These are phyloP conservation scores for Epichloe typhina DNA, from an alignment of 2,329 filamentous ascomycete species.

Conservation along the genomic window DNA sequence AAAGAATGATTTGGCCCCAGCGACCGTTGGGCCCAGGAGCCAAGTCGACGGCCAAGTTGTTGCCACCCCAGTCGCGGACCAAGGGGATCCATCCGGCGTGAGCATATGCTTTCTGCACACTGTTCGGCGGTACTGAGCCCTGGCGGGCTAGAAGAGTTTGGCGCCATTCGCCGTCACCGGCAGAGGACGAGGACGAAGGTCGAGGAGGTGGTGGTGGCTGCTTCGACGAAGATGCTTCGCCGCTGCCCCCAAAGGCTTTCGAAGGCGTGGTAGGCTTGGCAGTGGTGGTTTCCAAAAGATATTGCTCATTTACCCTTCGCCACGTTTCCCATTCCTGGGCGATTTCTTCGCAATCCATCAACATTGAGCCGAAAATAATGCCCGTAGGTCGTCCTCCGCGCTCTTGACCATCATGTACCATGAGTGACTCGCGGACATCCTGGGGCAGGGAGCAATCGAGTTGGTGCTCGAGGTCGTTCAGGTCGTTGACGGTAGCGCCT, in stretches of 20 bases:
- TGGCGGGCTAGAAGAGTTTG: slow-evolving; percentile 75
- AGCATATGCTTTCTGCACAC: slow-evolving; percentile 84
- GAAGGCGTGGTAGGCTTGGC: slow-evolving; percentile 50
- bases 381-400: slow-evolving; percentile 82
- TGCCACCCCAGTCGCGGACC: slow-evolving; percentile 95
- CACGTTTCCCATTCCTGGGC: slow-evolving; percentile 96
- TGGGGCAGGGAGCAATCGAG: slow-evolving; percentile 87
- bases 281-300: slow-evolving; percentile 49
- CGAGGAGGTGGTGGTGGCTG: slow-evolving; percentile 15
- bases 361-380: slow-evolving; percentile 86
- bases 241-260: slow-evolving; percentile 57
- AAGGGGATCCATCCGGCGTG: slow-evolving; percentile 93
- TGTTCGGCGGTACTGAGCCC: slow-evolving; percentile 73
- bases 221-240: slow-evolving; percentile 55
- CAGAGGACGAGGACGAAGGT: slow-evolving; percentile 30
- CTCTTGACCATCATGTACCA: slow-evolving; percentile 93
- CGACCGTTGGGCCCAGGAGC: slow-evolving; percentile 78
- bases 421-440: slow-evolving; percentile 84
- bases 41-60: slow-evolving; percentile 88
- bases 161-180: slow-evolving; percentile 54
- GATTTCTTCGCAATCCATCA: slow-evolving; percentile 96
- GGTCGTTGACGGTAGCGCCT: slow-evolving; percentile 81
- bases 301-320: slow-evolving; percentile 86
- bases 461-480: slow-evolving; percentile 94
- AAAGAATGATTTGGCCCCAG: slow-evolving; percentile 95